Percentiles rank a stretch among this genome's conserved stretches.
These are phyloP conservation scores for Phialophora tarda DNA, from an alignment of 2,329 filamentous ascomycete genomes.

Conservation along the genomic window DNA sequence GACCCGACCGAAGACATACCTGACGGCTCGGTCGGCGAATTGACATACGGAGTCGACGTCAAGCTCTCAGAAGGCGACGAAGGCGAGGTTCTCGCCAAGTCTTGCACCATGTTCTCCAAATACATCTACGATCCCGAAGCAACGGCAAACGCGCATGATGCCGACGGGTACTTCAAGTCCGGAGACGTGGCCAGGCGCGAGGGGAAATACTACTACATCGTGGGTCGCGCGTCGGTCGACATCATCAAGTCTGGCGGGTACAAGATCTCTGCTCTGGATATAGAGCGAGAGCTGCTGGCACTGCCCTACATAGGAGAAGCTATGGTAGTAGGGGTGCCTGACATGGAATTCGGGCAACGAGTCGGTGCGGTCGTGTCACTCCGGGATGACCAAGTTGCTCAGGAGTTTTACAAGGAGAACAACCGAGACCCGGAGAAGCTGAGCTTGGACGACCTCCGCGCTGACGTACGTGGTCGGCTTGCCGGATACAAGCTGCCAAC, in stretches of 20 bases:
- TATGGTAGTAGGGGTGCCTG: slow-evolving; percentile 56
- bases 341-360: slow-evolving; percentile 57
- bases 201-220: slow-evolving; percentile 51
- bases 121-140: slow-evolving; percentile 47
- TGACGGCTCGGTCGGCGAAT: slow-evolving; percentile 44
- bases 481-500: slow-evolving; percentile 59
- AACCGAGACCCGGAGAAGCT: slow-evolving; percentile 37
- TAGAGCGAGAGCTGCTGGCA: slow-evolving; percentile 56
- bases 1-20: slow-evolving; percentile 41
- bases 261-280: slow-evolving; percentile 58
- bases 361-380: slow-evolving; percentile 52
- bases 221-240: slow-evolving; percentile 55
- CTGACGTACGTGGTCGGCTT: slow-evolving; percentile 52
- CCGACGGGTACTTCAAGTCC: slow-evolving; percentile 51
- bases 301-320: slow-evolving; percentile 56
- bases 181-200: slow-evolving; percentile 45
- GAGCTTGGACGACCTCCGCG: slow-evolving; percentile 50
- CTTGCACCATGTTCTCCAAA: slow-evolving; percentile 50
- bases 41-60: slow-evolving; percentile 49
- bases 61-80: slow-evolving; percentile 54
- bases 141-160: slow-evolving; percentile 38
- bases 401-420: slow-evolving; percentile 34
- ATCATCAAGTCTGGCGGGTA: slow-evolving; percentile 60
- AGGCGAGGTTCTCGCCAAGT: slow-evolving; percentile 54
- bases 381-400: slow-evolving; percentile 35